A percentile compares a stretch with the other conserved stretches of the same genome.
phyloP scores from a whole-genome alignment of 1,284 basidiomycete species.

The Xerocomus amazonicus region DNA sequence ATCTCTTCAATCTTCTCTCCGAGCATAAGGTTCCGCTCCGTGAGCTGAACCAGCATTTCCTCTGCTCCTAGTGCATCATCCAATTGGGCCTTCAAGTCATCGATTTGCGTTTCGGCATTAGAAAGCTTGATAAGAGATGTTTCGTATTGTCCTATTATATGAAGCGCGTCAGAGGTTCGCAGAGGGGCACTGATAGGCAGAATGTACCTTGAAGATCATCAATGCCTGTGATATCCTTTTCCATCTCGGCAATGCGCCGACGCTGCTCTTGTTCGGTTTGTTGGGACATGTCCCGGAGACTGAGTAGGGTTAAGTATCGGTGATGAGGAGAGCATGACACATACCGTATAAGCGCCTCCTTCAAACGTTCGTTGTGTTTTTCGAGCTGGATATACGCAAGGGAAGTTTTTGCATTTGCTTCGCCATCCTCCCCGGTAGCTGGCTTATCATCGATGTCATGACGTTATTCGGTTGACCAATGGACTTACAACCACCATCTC shows the following conservation, averaged over 20 bases:
- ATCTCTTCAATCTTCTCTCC: conserved; percentile 98
- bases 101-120: conserved; percentile 86
- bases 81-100: conserved; percentile 91
- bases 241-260: conserved; percentile 79
- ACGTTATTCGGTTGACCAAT: not conserved
- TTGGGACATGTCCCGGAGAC: conserved; percentile 82
- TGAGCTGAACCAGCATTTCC: conserved; percentile 94
- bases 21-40: conserved; percentile 89
- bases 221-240: conserved; percentile 74
- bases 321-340: conserved; percentile 13
- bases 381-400: conserved; percentile 89
- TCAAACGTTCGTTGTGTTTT: conserved; percentile 93
- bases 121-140: conserved; percentile 73
- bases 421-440: conserved; percentile 36
- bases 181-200: not conserved
- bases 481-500: conserved; percentile 43
- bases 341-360: conserved; percentile 87
- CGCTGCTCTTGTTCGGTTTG: conserved; percentile 88
- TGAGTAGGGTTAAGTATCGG: conserved; percentile 30
- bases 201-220: conserved; percentile 68
- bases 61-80: conserved; percentile 95
- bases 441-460: conserved; percentile 11
- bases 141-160: conserved; percentile 68
- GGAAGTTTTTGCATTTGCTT: conserved; percentile 56
- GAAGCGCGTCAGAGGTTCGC: conserved; percentile 12